phyloP scores from a whole-genome alignment of 495 filamentous ascomycete genomes.

The Neurospora sp. region DNA sequence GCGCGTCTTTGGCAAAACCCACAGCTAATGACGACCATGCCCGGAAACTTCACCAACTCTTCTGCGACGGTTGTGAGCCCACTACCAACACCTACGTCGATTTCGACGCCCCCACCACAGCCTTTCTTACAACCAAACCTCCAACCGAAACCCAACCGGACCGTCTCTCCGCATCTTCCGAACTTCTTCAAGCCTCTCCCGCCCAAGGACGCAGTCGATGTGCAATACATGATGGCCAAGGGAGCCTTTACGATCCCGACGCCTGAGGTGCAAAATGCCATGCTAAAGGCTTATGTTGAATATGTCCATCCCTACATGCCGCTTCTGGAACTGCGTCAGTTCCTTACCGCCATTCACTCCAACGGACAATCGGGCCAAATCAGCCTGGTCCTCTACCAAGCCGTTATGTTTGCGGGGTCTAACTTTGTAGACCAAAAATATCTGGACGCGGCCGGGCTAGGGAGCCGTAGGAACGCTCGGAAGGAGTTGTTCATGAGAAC shows the following conservation, averaged over 20 bases:
- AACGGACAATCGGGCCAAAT: conserved; percentile 56
- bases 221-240: conserved; percentile 63
- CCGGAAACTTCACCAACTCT: conserved; percentile 9
- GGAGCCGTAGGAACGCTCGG: conserved; percentile 59
- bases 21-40: not conserved
- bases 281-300: conserved; percentile 66
- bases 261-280: conserved; percentile 55
- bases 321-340: conserved; percentile 66
- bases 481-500: conserved; percentile 72
- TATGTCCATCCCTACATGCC: conserved; percentile 88
- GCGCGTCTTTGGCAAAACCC: not conserved
- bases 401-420: conserved; percentile 71
- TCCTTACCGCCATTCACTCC: conserved; percentile 53
- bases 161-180: conserved; percentile 37
- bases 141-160: conserved; percentile 11
- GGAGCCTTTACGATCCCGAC: conserved; percentile 65
- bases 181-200: conserved; percentile 66
- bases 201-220: conserved; percentile 53
- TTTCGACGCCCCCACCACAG: not conserved
- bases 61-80: conserved; percentile 11
- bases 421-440: conserved; percentile 66
- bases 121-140: not conserved
- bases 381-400: conserved; percentile 71
- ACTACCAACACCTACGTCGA: not conserved
- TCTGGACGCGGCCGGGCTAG: conserved; percentile 59